Conservation (phyloP, 805 yeast genomes). For the Yarrowia bubula region DNA sequence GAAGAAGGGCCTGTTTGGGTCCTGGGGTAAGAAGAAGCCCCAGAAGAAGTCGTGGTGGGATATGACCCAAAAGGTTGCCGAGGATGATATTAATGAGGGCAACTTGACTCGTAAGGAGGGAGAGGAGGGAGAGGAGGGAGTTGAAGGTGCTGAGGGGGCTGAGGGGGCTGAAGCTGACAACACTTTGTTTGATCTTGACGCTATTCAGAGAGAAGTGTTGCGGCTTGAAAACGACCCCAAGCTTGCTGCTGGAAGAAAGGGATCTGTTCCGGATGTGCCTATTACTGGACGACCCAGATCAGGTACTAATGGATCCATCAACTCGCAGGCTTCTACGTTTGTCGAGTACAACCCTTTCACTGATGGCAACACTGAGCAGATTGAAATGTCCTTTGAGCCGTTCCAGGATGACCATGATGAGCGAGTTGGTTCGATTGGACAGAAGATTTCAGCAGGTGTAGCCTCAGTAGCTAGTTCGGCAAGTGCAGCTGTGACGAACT, state of each 20-base stretch:
- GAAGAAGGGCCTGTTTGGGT: constrained; percentile 40
- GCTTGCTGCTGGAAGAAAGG: background rate
- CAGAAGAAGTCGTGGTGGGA: constrained; percentile 61
- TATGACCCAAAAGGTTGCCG: constrained; percentile 43
- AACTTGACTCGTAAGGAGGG: constrained; percentile 44
- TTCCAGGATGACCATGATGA: constrained; percentile 36
- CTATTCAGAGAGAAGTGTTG: constrained; percentile 41
- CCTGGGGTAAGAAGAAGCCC: constrained; percentile 48
- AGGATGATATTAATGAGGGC: constrained; percentile 39
- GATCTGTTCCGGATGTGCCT: constrained; percentile 21
- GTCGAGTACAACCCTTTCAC: constrained; percentile 28
- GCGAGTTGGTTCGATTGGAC: constrained; percentile 28
- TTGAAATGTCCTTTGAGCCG: constrained; percentile 35
- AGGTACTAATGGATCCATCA: constrained; percentile 5
- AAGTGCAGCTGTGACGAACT: constrained; percentile 3
- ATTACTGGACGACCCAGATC: constrained; percentile 9
- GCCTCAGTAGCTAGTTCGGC: background rate
- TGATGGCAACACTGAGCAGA: constrained; percentile 28
- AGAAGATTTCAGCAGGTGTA: constrained; percentile 2
- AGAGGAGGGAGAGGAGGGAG: constrained; percentile 34
- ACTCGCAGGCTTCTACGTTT: constrained; percentile 4
- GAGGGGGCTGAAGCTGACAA: constrained; percentile 45
- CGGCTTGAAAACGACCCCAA: constrained; percentile 34
- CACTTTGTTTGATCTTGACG: constrained; percentile 43
- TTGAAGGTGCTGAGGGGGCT: background rate